Conservation (phyloP, 495 filamentous ascomycete species). For the Tuber brumale region DNA sequence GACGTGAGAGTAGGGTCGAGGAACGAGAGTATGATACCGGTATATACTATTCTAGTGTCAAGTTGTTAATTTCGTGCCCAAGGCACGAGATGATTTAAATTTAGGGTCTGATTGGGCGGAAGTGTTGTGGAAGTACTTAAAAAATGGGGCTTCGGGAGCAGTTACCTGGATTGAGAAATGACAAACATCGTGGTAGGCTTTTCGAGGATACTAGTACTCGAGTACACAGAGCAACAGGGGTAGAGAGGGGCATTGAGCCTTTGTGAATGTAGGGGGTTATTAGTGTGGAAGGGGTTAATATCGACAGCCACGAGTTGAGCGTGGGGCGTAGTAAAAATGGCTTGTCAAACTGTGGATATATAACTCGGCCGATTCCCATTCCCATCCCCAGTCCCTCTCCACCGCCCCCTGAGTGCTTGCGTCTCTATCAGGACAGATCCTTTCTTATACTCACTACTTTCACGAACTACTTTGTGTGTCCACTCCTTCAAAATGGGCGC, state of each 20-base stretch:
- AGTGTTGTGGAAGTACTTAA: not conserved
- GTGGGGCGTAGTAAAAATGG: not conserved
- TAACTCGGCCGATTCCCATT: not conserved
- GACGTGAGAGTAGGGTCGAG: not conserved
- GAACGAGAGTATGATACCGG: not conserved
- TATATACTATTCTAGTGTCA: not conserved
- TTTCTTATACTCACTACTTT: too few relatives aligned
- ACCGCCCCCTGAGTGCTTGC: not conserved
- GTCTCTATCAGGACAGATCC: not conserved
- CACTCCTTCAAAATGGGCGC: conserved; percentile 6
- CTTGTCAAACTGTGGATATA: not conserved
- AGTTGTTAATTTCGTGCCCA: not conserved
- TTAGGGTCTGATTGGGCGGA: not conserved
- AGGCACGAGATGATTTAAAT: not conserved
- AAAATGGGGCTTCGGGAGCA: not conserved
- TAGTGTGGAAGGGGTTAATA: not conserved
- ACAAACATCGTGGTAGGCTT: not conserved
- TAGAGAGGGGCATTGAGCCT: not conserved
- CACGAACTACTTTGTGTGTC: not conserved
- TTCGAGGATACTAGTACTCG: too few relatives aligned
- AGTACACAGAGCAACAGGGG: not conserved
- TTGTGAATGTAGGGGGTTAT: not conserved
- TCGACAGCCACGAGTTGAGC: not conserved
- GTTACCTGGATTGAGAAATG: not conserved
- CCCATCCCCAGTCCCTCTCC: not conserved